phyloP scores from a whole-genome alignment of 2,329 filamentous ascomycete species.

The Fusarium torreyae region DNA sequence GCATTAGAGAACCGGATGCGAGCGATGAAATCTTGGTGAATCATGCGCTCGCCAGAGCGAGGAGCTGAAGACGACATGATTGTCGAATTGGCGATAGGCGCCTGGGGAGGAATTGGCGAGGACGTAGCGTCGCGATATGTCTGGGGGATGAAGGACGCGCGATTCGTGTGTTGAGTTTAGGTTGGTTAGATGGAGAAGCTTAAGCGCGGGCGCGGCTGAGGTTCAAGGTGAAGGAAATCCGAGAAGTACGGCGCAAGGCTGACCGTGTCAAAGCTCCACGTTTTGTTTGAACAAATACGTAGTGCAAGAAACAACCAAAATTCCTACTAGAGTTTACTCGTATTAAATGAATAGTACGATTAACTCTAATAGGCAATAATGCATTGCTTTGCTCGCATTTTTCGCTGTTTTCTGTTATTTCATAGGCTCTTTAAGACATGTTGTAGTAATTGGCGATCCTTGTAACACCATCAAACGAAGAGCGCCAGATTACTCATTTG shows the following conservation, averaged over 20 bases:
- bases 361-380: neutral
- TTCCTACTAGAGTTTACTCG: neutral
- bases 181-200: slow-evolving; percentile 37
- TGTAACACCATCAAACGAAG: neutral
- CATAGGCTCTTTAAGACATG: too few relatives aligned
- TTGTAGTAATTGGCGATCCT: too few relatives aligned
- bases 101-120: slow-evolving; percentile 13
- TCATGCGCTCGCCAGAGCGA: slow-evolving; percentile 69
- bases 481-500: too few relatives aligned
- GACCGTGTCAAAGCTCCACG: slow-evolving; percentile 40
- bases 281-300: neutral
- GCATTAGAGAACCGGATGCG: slow-evolving; percentile 96
- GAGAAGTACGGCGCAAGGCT: slow-evolving; percentile 48
- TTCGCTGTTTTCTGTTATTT: neutral
- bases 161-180: slow-evolving; percentile 16
- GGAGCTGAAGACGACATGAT: slow-evolving; percentile 45
- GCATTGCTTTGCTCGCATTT: neutral
- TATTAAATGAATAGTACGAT: neutral
- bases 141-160: slow-evolving; percentile 6
- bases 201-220: slow-evolving; percentile 44
- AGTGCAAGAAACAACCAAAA: slow-evolving; percentile 2
- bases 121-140: slow-evolving; percentile 10
- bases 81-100: slow-evolving; percentile 33
- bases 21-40: slow-evolving; percentile 97
- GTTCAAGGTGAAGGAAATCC: slow-evolving; percentile 40